These are phyloP conservation scores for Cytospora piceicola DNA, from an alignment of 2,329 filamentous ascomycete genomes.

Conservation along the genomic window DNA sequence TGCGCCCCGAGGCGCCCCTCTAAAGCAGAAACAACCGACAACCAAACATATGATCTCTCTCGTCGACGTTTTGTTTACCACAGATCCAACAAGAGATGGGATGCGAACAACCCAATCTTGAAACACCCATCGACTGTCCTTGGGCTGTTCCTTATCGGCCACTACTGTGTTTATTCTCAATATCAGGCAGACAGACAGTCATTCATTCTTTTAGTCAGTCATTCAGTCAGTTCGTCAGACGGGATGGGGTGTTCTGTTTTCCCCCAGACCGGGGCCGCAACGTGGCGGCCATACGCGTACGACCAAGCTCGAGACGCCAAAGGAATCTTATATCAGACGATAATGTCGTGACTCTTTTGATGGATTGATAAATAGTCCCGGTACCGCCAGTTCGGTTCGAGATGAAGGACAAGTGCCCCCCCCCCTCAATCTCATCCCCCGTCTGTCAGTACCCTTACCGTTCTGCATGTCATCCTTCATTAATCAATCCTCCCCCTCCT, in stretches of 20 bases:
- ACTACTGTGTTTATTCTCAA: neutral
- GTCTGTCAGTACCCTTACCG: slow-evolving; percentile 13
- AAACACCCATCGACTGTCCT: neutral
- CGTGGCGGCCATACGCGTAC: slow-evolving; percentile 6
- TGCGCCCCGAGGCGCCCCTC: slow-evolving; percentile 4
- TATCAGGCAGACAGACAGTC: neutral
- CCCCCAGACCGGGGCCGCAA: slow-evolving; percentile 3
- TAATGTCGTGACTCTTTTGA: slow-evolving; percentile 11
- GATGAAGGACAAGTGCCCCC: slow-evolving; percentile 20
- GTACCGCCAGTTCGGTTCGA: slow-evolving; percentile 14
- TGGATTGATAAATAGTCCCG: neutral
- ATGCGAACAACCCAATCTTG: slow-evolving; percentile 6
- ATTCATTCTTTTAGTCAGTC: no score
- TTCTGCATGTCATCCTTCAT: slow-evolving; percentile 6
- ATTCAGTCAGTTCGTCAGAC: no score
- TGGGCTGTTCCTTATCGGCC: neutral
- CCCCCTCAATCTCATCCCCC: neutral
- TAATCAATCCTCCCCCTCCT: slow-evolving; percentile 1
- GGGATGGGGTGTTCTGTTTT: slow-evolving; percentile 5
- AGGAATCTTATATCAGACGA: slow-evolving; percentile 14
- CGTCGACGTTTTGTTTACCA: slow-evolving; percentile 3
- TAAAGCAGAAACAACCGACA: neutral
- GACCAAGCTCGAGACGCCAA: neutral
- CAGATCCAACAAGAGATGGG: slow-evolving; percentile 16
- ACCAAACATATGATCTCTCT: slow-evolving; percentile 18